Evolutionary conservation across 441 rosid species (phyloP), one percentile per base, ranked within the genome.

Genomic region (Arabidopsis lyrata): DNA sequence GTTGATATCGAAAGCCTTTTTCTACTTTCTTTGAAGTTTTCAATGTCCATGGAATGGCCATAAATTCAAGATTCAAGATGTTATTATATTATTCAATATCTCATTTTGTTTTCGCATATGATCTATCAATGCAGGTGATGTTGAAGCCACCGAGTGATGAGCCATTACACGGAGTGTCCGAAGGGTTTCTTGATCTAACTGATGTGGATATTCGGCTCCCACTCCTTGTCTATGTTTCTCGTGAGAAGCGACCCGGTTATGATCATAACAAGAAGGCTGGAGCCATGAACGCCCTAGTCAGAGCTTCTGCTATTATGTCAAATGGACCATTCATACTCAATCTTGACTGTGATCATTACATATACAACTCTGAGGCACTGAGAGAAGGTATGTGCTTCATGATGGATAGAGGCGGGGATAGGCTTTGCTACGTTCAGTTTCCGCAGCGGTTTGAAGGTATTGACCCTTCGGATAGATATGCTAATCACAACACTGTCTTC

Each of bases 341-440:
- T 84, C 97, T 92, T 44, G 97, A 92, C 71, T 92, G 97, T 74
- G 97, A 92, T 68, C 97, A 92, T 81, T 92, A 92, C 74, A 88
- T 92, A 68, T 90, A 90, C 86, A 90, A 92, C 78, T 92, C 96
- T 54, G 84, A 82, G 79, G 95, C 96, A 15, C 47, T 92, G 78
- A 90, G 93, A 79, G 97, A 92, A 81, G 97, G 97, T 62, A 92
- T 90, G 95, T 92, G 97, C 76, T 92, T 92, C 83, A 92, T 92
- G 97, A 87, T 92, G 97, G 97, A 92, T 77, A 73, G 95, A 78
- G 97, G 97, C 54, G 97, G 97, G 16, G 97, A 92, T 58, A 79
- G 97, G 18, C 49, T 92, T 68, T 92, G 97, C 83, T 92, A 92
- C 66, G 90, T 92, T 61, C 97, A 92, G 87, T 92, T 92, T 80